These are phyloP conservation scores for Metschnikowia anglica DNA, from an alignment of 805 yeast genomes.

Conservation along the genomic window DNA sequence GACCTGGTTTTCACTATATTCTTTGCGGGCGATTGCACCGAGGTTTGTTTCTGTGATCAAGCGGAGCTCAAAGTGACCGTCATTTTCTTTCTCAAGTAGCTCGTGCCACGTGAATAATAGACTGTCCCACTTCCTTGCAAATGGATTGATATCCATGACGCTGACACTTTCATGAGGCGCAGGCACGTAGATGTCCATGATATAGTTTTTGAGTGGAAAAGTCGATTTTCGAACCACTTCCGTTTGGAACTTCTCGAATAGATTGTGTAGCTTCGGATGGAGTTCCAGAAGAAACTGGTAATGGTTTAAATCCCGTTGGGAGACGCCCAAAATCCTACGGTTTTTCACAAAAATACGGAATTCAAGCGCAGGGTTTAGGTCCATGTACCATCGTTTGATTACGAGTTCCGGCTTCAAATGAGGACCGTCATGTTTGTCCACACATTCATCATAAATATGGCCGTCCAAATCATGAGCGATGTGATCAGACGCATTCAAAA, in stretches of 20 bases:
- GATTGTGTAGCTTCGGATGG: conserved; percentile 44
- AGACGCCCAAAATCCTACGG: conserved; percentile 62
- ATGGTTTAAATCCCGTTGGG: conserved; percentile 85
- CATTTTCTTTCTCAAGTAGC: conserved; percentile 35
- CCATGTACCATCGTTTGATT: conserved; percentile 72
- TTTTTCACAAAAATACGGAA: conserved; percentile 81
- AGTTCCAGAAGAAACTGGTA: conserved; percentile 66
- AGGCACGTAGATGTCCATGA: conserved; percentile 82
- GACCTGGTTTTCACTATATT: conserved; percentile 86
- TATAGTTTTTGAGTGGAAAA: conserved; percentile 41
- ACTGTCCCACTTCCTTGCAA: conserved; percentile 73
- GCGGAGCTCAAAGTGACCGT: conserved; percentile 53
- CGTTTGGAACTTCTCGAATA: conserved; percentile 56
- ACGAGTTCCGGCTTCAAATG: conserved; percentile 59
- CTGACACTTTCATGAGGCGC: conserved; percentile 64
- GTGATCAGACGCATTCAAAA: conserved; percentile 85
- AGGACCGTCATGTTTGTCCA: conserved; percentile 22
- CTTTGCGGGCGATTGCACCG: conserved; percentile 75
- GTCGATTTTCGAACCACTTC: conserved; percentile 33
- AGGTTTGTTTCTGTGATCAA: conserved; percentile 67
- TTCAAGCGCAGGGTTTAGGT: conserved; percentile 84
- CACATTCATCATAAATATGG: conserved; percentile 58
- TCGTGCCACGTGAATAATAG: conserved; percentile 85
- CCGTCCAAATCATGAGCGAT: conserved; percentile 74
- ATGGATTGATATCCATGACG: conserved; percentile 86